Evolutionary conservation across 2,329 filamentous ascomycete species (phyloP), one percentile per base, ranked within the genome.

Genomic region (Penicillium freii): DNA sequence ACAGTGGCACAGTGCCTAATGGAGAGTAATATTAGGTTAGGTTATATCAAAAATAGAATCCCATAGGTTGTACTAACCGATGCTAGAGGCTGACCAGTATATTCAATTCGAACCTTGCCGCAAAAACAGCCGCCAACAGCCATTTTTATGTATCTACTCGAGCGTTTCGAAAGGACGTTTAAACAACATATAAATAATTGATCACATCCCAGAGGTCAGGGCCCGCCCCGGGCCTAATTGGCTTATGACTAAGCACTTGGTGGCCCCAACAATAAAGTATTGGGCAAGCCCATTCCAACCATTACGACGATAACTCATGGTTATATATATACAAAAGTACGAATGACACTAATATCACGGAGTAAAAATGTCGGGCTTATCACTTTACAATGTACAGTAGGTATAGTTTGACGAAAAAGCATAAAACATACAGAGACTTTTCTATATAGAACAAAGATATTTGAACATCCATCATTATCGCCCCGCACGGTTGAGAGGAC

Each of bases 401-500:
- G 39, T 23, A 43, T 17, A 10, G 4, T 17, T 43, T 25, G 40
- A 25, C 9, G 9, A 11, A 39, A 33, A 33, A 23, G 15, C 15
- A 47, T n/a, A 7, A 13, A 47, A 6, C 31, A 15, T 25, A 34
- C 29, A 47, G 31, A 47, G 15, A 47, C 21, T 36, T 47, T 47
- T 47, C 15, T 25, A 25, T 25, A 17, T 25, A 47, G 9, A 19
- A n/a, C 23, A 25, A 17, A 17, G 15, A 34, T 34, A 25, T 47
- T 4, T 47, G 19, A 25, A 36, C 31, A 56, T 48, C 55, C 31
- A 56, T 48, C 55, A 61, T 47, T 52, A 50, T 21, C 59, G 56
- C 38, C 31, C 62, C 7, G 78, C 78, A 38, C 76, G 74, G 57
- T 71, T 78, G 85, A 96, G 86, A 1, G 94, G 94, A 0, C 94